Percentiles rank a stretch among this genome's conserved stretches.
These are phyloP conservation scores for Penicillium diatomitis DNA, from an alignment of 495 filamentous ascomycete genomes.

Conservation along the genomic window DNA sequence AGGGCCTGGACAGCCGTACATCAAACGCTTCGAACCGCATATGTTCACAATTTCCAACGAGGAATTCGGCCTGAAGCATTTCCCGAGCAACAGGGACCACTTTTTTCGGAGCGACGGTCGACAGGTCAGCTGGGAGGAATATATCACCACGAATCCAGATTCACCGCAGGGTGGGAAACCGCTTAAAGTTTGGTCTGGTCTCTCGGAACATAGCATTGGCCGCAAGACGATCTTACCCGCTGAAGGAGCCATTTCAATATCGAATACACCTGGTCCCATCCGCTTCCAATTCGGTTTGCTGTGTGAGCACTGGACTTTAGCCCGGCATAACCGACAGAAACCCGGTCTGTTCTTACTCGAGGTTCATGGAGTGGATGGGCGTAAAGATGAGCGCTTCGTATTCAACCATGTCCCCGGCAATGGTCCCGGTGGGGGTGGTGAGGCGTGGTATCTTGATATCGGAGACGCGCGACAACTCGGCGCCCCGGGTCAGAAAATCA, in stretches of 20 bases:
- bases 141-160: conserved; percentile 48
- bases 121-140: conserved; percentile 66
- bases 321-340: conserved; percentile 51
- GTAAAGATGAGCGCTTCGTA: conserved; percentile 55
- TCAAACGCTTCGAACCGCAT: conserved; percentile 54
- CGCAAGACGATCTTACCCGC: conserved; percentile 51
- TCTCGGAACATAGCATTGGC: conserved; percentile 53
- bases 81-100: conserved; percentile 53
- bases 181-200: conserved; percentile 44
- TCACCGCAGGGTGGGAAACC: conserved; percentile 30
- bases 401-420: conserved; percentile 36
- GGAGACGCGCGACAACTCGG: conserved; percentile 53
- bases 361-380: conserved; percentile 56
- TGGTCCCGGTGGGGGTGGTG: conserved; percentile 49
- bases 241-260: conserved; percentile 47
- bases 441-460: conserved; percentile 71
- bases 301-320: conserved; percentile 71
- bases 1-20: conserved; percentile 47
- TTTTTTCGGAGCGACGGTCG: conserved; percentile 60
- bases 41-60: conserved; percentile 77
- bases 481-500: conserved; percentile 54
- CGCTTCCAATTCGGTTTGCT: conserved; percentile 68
- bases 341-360: conserved; percentile 57
- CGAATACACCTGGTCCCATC: conserved; percentile 37
- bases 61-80: conserved; percentile 72